Base-by-base conservation (phyloP, 2,329 filamentous ascomycete genomes). In the Ophiobolus disseminans region DNA sequence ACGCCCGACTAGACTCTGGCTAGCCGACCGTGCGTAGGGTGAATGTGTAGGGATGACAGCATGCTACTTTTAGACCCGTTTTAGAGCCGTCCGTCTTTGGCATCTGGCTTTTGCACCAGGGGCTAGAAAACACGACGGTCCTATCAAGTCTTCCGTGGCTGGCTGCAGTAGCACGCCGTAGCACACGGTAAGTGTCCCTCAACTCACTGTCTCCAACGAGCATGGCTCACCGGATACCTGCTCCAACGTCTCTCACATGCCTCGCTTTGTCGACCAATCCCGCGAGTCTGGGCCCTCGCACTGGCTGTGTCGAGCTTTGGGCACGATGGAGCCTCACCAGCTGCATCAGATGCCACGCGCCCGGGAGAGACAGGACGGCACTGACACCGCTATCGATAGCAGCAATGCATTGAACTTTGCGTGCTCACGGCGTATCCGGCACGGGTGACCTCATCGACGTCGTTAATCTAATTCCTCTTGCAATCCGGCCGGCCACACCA, bases 1-100 rank as follows among this genome's bases (percentile, higher is more conserved):
- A 62, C 60, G 60, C 58, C 55, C 60, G 50, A 58, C 62, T 66
- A 65, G 64, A 57, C 55, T 57, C 60, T 60, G 48, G 55, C 53
- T 53, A 60, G 52, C 57, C 53, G 60, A 49, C 66, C 62, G 66
- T 69, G 69, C 66, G 56, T 53, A 53, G 56, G 56, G 65, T 69
- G 66, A 70, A 70, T 65, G 65, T 65, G 55, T 63, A 53, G 53
- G 46, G 50, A 69, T 66, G 68, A 69, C 64, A 62, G 52, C 65
- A 69, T 65, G 55, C 66, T 69, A 69, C 60, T 65, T 66, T 66
- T 68, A 64, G 63, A 62, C 22, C 32, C 42, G 42, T 39, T 45
- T 48, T 50, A 45, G 53, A 53, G 42, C 25, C 10, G 9, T 28
- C 50, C 47, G 52, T 55, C 53, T 50, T 54, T 58, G 45, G 48